Percentiles rank a stretch among this genome's conserved stretches.
These are phyloP conservation scores for Acanthamoeba sp. DNA, from an alignment of 208 protist genomes.

Conservation along the genomic window DNA sequence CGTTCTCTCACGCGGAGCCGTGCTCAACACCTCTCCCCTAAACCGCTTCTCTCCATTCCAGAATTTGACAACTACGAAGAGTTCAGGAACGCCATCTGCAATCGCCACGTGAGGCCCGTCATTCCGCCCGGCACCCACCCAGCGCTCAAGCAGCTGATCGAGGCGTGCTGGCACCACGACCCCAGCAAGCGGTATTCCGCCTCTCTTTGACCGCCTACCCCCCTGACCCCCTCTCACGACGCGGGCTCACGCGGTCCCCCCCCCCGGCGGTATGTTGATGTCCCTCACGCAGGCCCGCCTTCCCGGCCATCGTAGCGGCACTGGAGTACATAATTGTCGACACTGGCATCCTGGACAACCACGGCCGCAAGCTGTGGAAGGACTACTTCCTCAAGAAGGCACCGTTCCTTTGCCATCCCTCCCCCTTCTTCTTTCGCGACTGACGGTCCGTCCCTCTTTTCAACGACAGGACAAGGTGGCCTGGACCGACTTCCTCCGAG, in stretches of 20 bases:
- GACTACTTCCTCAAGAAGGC: conserved; percentile 70
- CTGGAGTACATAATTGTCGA: conserved; percentile 71
- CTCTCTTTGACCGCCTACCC: too few species aligned
- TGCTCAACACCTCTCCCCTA: too few species aligned
- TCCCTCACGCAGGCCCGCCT: conserved; percentile 41
- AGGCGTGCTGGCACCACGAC: conserved; percentile 81
- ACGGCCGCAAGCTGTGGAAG: conserved; percentile 83
- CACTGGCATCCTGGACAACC: conserved; percentile 63
- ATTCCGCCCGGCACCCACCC: conserved; percentile 80
- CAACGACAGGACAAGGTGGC: conserved; percentile 71
- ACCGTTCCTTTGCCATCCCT: neutral
- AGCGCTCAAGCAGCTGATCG: conserved; percentile 75
- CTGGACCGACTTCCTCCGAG: conserved; percentile 85
- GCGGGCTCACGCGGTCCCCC: too few species aligned
- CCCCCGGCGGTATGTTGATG: too few species aligned
- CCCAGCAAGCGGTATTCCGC: conserved; percentile 21
- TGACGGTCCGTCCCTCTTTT: conserved; percentile 4
- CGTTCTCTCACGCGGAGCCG: neutral
- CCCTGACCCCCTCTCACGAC: too few species aligned
- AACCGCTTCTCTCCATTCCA: neutral
- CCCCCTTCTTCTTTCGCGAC: neutral
- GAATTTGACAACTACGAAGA: conserved; percentile 74
- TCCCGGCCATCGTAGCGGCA: conserved; percentile 54
- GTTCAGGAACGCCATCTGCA: conserved; percentile 76
- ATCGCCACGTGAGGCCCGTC: conserved; percentile 76